These are phyloP conservation scores for Camelina neglecta DNA, from an alignment of 345 rosid genomes.

Conservation along the genomic window DNA sequence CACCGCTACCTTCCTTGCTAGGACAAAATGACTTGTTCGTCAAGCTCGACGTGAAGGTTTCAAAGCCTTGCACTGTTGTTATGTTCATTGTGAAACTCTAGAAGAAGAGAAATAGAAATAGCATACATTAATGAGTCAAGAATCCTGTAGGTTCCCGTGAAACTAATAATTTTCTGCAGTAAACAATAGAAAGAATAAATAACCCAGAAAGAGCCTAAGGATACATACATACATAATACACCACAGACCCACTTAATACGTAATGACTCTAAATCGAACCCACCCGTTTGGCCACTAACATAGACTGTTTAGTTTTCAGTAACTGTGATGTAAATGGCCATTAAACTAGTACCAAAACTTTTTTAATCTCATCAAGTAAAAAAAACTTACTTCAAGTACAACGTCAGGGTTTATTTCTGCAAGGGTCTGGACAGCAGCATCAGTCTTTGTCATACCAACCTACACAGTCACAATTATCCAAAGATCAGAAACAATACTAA, in stretches of 20 bases:
- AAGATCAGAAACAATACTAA: constrained; percentile 11
- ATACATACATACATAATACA: constrained; percentile 5
- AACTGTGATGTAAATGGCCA: constrained; percentile 19
- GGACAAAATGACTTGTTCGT: constrained; percentile 66
- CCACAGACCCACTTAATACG: constrained; percentile 9
- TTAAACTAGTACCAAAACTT: background rate
- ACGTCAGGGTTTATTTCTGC: constrained; percentile 94
- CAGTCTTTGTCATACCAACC: constrained; percentile 99
- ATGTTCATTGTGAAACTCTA: constrained; percentile 95
- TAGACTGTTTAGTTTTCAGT: background rate
- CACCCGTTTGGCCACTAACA: background rate
- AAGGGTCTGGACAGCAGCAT: constrained; percentile 98
- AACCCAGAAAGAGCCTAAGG: background rate
- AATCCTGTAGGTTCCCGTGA: background rate
- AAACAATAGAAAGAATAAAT: background rate
- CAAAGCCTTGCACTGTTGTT: constrained; percentile 92
- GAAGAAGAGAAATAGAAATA: constrained; percentile 4
- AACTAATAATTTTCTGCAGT: background rate
- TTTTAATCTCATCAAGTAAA: constrained; percentile 19
- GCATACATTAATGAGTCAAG: background rate
- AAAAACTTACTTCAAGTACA: constrained; percentile 67
- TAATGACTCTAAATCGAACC: background rate
- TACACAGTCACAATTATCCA: constrained; percentile 33
- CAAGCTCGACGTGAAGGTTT: constrained; percentile 82
- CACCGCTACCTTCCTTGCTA: constrained; percentile 77